Percentiles rank a stretch among this genome's conserved stretches.
These are phyloP conservation scores for Zasmidium angulare DNA, from an alignment of 2,329 filamentous ascomycete genomes.

Conservation along the genomic window DNA sequence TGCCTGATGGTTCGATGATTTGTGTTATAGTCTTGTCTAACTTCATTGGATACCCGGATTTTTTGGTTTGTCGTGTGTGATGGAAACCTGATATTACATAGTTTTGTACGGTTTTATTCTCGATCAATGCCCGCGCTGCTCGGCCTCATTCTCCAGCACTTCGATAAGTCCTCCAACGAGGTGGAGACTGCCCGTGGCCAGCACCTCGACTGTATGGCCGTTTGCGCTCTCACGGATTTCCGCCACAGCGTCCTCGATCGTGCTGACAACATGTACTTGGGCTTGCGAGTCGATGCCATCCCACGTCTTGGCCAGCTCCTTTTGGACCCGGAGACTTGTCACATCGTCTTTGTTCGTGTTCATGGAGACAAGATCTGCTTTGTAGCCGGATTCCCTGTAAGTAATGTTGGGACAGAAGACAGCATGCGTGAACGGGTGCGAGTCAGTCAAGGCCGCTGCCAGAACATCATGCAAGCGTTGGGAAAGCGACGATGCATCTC, in stretches of 20 bases:
- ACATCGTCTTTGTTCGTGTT: constrained; percentile 62
- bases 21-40: neutral
- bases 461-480: constrained; percentile 61
- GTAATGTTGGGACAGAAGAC: constrained; percentile 80
- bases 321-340: constrained; percentile 64
- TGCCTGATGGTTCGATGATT: neutral
- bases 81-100: neutral
- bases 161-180: constrained; percentile 77
- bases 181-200: constrained; percentile 83
- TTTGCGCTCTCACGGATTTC: constrained; percentile 48
- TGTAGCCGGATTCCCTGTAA: constrained; percentile 60
- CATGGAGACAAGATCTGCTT: constrained; percentile 62
- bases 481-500: constrained; percentile 69
- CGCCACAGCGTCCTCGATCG: constrained; percentile 68
- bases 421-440: constrained; percentile 64
- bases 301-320: constrained; percentile 64
- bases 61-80: neutral
- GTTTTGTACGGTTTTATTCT: neutral
- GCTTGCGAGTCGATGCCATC: constrained; percentile 52
- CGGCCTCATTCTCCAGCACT: constrained; percentile 57
- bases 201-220: constrained; percentile 55
- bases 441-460: constrained; percentile 38
- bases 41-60: neutral
- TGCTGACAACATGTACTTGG: constrained; percentile 59
- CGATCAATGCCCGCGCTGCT: constrained; percentile 8